phyloP scores from a whole-genome alignment of 495 filamentous ascomycete species.

The Penicillium maclennaniae region DNA sequence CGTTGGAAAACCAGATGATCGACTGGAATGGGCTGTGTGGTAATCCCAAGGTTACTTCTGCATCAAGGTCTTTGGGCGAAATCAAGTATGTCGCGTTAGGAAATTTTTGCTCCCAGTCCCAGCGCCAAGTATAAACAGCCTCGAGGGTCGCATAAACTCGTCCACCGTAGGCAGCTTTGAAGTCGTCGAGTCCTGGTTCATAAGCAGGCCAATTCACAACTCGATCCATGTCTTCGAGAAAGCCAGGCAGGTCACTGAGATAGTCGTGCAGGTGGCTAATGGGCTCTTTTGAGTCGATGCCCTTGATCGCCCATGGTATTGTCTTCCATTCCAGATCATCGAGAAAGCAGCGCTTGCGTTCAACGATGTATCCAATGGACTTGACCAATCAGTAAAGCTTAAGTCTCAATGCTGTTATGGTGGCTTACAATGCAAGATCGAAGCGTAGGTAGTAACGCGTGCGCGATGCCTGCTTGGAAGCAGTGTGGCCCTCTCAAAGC shows the following conservation, averaged over 20 bases:
- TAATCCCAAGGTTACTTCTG: background rate
- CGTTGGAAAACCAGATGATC: slow-evolving; percentile 12
- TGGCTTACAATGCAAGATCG: slow-evolving; percentile 14
- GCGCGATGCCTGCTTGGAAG: slow-evolving; percentile 12
- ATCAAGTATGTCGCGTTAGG: slow-evolving; percentile 7
- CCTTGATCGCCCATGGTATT: slow-evolving; percentile 11
- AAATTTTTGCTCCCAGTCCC: slow-evolving; percentile 14
- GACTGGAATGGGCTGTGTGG: slow-evolving; percentile 16
- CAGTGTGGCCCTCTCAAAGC: slow-evolving; percentile 15
- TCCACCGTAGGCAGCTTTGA: background rate
- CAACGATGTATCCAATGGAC: slow-evolving; percentile 11
- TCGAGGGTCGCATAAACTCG: slow-evolving; percentile 3
- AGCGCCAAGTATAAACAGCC: slow-evolving; percentile 15
- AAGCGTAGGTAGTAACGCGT: slow-evolving; percentile 7
- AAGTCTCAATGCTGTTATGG: background rate
- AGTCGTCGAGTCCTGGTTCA: background rate
- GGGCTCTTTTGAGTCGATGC: slow-evolving; percentile 8
- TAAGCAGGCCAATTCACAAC: background rate
- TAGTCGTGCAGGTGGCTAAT: slow-evolving; percentile 10
- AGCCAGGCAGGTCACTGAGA: slow-evolving; percentile 13
- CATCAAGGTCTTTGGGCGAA: background rate
- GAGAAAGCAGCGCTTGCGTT: slow-evolving; percentile 20
- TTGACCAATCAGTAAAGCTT: background rate
- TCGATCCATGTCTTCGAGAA: slow-evolving; percentile 13
- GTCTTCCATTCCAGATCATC: slow-evolving; percentile 19